phyloP scores from a whole-genome alignment of 176 grass and related monocot species.

The Musa schizocarpa region DNA sequence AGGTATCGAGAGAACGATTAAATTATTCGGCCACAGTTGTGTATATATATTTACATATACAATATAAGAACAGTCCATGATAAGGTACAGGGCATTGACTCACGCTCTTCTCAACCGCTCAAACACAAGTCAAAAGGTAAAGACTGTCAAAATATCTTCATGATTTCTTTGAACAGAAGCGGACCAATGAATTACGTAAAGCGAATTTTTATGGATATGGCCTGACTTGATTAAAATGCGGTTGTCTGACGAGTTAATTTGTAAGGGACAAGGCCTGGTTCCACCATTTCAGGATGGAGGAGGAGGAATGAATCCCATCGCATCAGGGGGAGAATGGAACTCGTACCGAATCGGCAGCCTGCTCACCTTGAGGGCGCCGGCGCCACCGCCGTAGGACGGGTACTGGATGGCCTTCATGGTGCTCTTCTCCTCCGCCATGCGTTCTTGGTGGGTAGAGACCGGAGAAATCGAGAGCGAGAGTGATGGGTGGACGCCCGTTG shows the following conservation, averaged over 20 bases:
- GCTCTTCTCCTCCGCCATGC: not conserved
- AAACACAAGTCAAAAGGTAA: not conserved
- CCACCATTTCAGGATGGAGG: not conserved
- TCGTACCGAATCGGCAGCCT: not conserved
- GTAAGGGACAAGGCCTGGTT: not conserved
- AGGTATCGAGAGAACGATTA: not conserved
- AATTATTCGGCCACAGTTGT: too few species aligned
- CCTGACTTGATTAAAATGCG: not conserved
- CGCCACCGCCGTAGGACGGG: constrained; percentile 36
- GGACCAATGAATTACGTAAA: not conserved
- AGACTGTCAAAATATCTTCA: not conserved
- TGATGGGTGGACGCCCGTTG: too few species aligned
- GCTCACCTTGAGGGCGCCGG: constrained; percentile 29
- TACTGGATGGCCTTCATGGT: constrained; percentile 51
- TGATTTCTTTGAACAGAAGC: not conserved
- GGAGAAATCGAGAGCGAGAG: not conserved
- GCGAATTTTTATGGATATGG: not conserved
- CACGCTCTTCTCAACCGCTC: not conserved
- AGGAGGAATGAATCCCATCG: not conserved
- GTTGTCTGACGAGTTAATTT: not conserved
- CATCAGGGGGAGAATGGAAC: not conserved
- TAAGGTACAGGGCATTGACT: not conserved
- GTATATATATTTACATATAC: too few species aligned
- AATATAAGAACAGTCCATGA: too few species aligned
- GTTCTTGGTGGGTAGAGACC: not conserved